Percentiles rank a stretch among this genome's conserved stretches.
These are phyloP conservation scores for Galeopsis tetrahit DNA, from an alignment of 257 asterid species.

Conservation along the genomic window DNA sequence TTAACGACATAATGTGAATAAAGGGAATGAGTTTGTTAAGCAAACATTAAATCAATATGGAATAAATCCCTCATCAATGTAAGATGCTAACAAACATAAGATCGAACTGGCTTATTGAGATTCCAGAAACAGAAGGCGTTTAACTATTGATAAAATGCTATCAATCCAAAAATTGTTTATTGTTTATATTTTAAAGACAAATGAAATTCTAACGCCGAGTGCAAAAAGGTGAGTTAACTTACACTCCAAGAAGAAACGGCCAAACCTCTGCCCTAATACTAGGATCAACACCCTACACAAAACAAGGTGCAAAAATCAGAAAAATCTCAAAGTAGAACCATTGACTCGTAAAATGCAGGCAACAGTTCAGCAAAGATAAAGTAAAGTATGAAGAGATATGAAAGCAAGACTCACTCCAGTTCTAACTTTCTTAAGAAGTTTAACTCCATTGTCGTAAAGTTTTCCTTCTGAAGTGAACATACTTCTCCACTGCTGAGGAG, in stretches of 20 bases:
- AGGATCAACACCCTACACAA: constrained; percentile 85
- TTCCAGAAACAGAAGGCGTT: constrained; percentile 3
- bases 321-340: constrained; percentile 12
- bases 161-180: neutral
- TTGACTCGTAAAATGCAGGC: constrained; percentile 4
- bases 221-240: constrained; percentile 48
- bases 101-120: neutral
- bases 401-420: constrained; percentile 76
- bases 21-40: constrained; percentile 5
- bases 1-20: neutral
- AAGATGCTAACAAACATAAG: neutral
- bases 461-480: constrained; percentile 86
- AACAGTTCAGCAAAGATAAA: neutral
- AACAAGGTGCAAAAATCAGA: constrained; percentile 27
- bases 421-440: constrained; percentile 89
- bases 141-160: constrained; percentile 4
- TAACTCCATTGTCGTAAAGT: constrained; percentile 75
- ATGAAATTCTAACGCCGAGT: neutral
- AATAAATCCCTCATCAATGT: neutral
- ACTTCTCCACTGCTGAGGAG: constrained; percentile 78
- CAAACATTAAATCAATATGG: constrained; percentile 8
- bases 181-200: constrained; percentile 4
- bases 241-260: constrained; percentile 99
- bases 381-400: constrained; percentile 3
- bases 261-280: constrained; percentile 88